These are phyloP conservation scores for Russula olivacea DNA, from an alignment of 768 basidiomycete genomes.

Conservation along the genomic window DNA sequence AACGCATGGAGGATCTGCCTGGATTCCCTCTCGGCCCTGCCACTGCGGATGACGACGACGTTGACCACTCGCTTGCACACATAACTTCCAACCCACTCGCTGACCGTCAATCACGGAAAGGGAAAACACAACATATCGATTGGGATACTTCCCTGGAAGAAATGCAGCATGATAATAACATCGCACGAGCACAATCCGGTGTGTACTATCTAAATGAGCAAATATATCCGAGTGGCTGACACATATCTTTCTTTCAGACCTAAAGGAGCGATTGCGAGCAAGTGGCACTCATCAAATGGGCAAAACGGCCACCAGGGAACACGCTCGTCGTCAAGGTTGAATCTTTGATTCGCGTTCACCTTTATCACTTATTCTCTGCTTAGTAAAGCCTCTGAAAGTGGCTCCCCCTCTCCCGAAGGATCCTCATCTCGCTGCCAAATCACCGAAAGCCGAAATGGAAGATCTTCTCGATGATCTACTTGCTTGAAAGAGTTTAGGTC, in stretches of 20 bases:
- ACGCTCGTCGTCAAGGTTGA: slow-evolving; percentile 1
- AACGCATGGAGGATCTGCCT: slow-evolving; percentile 42
- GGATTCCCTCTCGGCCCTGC: slow-evolving; percentile 15
- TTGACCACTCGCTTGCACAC: slow-evolving; percentile 54
- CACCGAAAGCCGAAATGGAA: slow-evolving; percentile 56
- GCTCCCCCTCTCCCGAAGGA: slow-evolving; percentile 51
- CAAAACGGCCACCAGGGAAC: slow-evolving; percentile 22
- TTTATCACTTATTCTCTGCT: not conserved
- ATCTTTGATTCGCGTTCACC: not conserved
- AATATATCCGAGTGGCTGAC: not conserved
- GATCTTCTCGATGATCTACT: slow-evolving; percentile 67
- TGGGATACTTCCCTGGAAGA: slow-evolving; percentile 66
- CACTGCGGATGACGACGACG: slow-evolving; percentile 42
- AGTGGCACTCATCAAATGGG: slow-evolving; percentile 28
- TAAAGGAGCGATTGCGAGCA: slow-evolving; percentile 32
- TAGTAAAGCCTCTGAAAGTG: slow-evolving; percentile 36
- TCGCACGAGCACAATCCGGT: slow-evolving; percentile 76
- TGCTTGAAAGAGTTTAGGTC: slow-evolving; percentile 30
- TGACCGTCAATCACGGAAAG: slow-evolving; percentile 44
- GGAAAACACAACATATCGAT: slow-evolving; percentile 54
- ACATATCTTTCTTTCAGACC: slow-evolving; percentile 24
- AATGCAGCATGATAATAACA: slow-evolving; percentile 61
- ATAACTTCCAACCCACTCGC: slow-evolving; percentile 34
- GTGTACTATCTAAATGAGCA: slow-evolving; percentile 13
- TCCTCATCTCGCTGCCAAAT: slow-evolving; percentile 32